Evolutionary conservation across 1,139 yeast species (phyloP), one percentile per base, ranked within the genome.

Genomic region (Candida pseudoviswanathii): DNA sequence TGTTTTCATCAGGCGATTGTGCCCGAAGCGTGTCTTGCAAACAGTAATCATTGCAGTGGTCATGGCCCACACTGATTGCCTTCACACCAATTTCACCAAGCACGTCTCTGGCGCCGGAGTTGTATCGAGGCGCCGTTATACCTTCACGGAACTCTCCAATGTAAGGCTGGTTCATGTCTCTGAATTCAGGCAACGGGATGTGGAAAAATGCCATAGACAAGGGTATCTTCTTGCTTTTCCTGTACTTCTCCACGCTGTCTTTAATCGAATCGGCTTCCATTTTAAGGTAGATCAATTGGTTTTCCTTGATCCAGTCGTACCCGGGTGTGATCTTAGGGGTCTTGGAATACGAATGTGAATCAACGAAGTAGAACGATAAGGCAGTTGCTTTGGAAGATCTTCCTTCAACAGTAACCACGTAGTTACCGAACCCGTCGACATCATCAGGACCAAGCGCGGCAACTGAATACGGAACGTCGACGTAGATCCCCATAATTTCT

Each of bases 11-110:
- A 6, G 54, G 54, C 26, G 55, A 54, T 11, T 65, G 62, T 24
- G 60, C 65, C 26, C 63, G 65, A 16, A 62, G 54, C 6, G 65
- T 56, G 54, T 84, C 86, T 47, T 73, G 68, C 41, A 88, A 68
- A 66, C 99, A 94, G 64, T 81, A 94, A 62, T 94, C 98, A 64
- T 94, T 94, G 57, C 90, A 88, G 63, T 94, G 98, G 62, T 94
- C 98, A 65, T 94, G 99, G 0, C 99, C 98, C 7, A 89, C 96
- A 49, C 87, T 77, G 0, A 84, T 81, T 0, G 88, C 89, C 30
- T 80, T 70, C 0, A 92, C 92, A 0, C 94, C 95, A 5, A 87
- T 57, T 6, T 77, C 70, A 3, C 78, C 78, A 26, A 94, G 70
- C 0, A 79, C 68, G 7, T 76, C 69, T 46, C 92, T 70, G 41